A percentile compares a stretch with the other conserved stretches of the same genome.
Conservation (phyloP, 129 eudicot genomes). For the Arctium lappa region DNA sequence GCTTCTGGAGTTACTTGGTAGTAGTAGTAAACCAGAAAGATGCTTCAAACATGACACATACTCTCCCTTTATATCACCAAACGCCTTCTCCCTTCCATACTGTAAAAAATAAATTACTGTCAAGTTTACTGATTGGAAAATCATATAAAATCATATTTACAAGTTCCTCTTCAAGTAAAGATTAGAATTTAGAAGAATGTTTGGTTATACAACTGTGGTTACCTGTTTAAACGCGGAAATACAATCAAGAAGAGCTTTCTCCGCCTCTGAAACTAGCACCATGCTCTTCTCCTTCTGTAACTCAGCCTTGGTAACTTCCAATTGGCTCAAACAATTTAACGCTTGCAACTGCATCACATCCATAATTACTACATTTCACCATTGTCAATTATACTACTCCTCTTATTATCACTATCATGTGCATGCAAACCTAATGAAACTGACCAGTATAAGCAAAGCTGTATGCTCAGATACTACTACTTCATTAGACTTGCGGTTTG, state of each 20-base stretch:
- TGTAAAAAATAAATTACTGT: constrained; percentile 22
- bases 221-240: constrained; percentile 74
- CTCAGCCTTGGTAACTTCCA: constrained; percentile 51
- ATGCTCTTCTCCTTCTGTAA: constrained; percentile 26
- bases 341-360: constrained; percentile 69
- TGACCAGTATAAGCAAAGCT: constrained; percentile 65
- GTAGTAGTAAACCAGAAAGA: constrained; percentile 34
- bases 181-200: neutral
- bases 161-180: neutral
- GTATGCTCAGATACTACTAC: constrained; percentile 32
- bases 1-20: neutral
- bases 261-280: constrained; percentile 33
- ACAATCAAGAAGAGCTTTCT: constrained; percentile 57
- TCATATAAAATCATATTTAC: neutral
- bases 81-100: constrained; percentile 39
- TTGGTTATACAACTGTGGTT: neutral
- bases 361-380: neutral
- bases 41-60: constrained; percentile 66
- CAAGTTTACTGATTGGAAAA: neutral
- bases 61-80: constrained; percentile 52
- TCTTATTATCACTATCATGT: neutral
- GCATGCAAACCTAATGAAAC: constrained; percentile 19
- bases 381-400: neutral
- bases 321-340: constrained; percentile 44
- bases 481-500: constrained; percentile 28